These are phyloP conservation scores for Phragmites australis DNA, from an alignment of 176 grass and related monocot species.

Conservation along the genomic window DNA sequence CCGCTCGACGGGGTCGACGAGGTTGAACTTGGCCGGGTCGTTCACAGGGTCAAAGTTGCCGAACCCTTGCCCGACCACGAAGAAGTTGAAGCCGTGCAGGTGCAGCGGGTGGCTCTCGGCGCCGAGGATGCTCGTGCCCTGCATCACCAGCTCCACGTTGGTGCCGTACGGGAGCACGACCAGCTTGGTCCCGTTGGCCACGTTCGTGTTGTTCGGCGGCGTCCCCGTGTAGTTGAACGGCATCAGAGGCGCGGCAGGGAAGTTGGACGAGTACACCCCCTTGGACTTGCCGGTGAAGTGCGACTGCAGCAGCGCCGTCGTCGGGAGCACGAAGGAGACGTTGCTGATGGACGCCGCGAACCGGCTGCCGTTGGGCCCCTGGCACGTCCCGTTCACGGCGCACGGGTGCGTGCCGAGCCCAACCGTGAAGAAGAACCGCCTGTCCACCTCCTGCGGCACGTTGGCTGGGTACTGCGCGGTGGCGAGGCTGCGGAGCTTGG, in stretches of 20 bases:
- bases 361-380: constrained; percentile 48
- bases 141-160: constrained; percentile 65
- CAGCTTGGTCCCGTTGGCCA: constrained; percentile 60
- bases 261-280: constrained; percentile 56
- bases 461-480: constrained; percentile 40
- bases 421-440: constrained; percentile 63
- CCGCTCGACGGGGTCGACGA: constrained; percentile 70
- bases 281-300: constrained; percentile 61
- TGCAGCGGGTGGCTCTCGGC: constrained; percentile 79
- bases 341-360: constrained; percentile 64
- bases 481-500: constrained; percentile 61
- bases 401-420: constrained; percentile 65
- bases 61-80: constrained; percentile 62
- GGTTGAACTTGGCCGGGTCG: constrained; percentile 58
- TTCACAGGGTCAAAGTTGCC: constrained; percentile 60
- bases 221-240: constrained; percentile 76
- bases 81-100: constrained; percentile 78
- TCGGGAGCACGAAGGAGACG: constrained; percentile 64
- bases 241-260: constrained; percentile 42
- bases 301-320: constrained; percentile 60
- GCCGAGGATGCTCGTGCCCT: constrained; percentile 57
- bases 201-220: constrained; percentile 58
- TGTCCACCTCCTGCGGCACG: constrained; percentile 48
- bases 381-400: constrained; percentile 53
- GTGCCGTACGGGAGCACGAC: constrained; percentile 55